These are phyloP conservation scores for Kentomonas sorsogonicus DNA, from an alignment of 208 protist genomes.

Conservation along the genomic window DNA sequence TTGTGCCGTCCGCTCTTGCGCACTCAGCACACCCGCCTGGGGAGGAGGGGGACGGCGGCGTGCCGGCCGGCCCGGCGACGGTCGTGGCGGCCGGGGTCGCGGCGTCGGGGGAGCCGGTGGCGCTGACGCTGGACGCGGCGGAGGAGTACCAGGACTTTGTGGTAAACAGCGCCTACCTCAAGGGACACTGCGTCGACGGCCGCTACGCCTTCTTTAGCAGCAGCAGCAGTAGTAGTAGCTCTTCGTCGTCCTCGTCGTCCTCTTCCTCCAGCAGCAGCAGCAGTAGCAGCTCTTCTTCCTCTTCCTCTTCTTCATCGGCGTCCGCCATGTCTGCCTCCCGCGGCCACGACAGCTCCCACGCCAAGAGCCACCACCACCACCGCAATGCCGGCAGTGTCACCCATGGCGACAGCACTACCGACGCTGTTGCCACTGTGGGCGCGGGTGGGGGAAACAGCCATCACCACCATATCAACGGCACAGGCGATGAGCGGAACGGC, in stretches of 20 bases:
- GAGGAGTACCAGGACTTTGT: constrained; percentile 58
- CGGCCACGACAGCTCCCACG: not conserved
- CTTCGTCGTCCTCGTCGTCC: constrained; percentile 1
- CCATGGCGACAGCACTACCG: not conserved
- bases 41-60: no score
- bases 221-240: constrained; percentile 5
- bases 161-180: constrained; percentile 43
- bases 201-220: constrained; percentile 12
- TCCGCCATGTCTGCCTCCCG: not conserved
- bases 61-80: not conserved
- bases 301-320: not conserved
- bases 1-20: not conserved
- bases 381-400: not conserved
- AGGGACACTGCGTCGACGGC: constrained; percentile 44
- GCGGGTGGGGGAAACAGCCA: no score
- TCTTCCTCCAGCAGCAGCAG: constrained; percentile 1
- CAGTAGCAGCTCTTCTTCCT: not conserved
- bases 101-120: not conserved
- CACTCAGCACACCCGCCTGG: no score
- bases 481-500: no score
- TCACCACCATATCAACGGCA: no score
- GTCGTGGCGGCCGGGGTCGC: not conserved
- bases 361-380: not conserved
- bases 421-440: no score
- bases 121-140: not conserved